Base-by-base conservation (phyloP, 495 filamentous ascomycete genomes). In the Glarea lozoyensis region DNA sequence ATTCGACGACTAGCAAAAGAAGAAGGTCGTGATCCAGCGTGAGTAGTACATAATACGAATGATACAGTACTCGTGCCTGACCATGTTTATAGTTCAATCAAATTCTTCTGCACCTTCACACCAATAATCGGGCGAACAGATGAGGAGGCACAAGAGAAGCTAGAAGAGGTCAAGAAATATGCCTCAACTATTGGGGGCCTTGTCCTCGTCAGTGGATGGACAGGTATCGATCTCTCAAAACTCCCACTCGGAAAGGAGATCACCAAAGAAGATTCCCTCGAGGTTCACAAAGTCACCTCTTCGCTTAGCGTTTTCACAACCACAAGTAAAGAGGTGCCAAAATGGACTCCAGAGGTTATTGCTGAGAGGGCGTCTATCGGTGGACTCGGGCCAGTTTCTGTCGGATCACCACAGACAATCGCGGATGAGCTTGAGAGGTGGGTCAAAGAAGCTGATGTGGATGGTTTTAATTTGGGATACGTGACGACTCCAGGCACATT, bases 401-500 rank as follows among this genome's bases (percentile, higher is more conserved):
- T 82, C 4, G 78, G 76, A 1, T 77, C 70, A 2, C 58, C 78
- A 1, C 45, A 54, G 33, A 73, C 74, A 23, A 73, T 83, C 21
- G 77, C 77, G 0, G 75, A 81, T 53, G 60, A 69, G 13, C 60
- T 83, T 63, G 76, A 83, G 58, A 58, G 61, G 1, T 82, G 77
- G 78, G 60, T 79, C 2, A 44, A 60, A 20, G 76, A 80, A 47
- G 76, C 70, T 0, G 76, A 78, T 55, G 63, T 83, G n/a, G 78
- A 83, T 58, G 79, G 77, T 17, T 81, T 80, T 49, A 81, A 81
- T 42, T 57, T 70, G 13, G 30, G 34, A 16, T 45, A 47, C 35
- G 44, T 37, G 19, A 41, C 37, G 3, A 40, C 25, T 42, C 79
- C 78, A 0, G 70, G 72, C 13, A 74, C 72, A 1, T 82, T 82